Base-by-base conservation (phyloP, 495 filamentous ascomycete species). In the Aspergillus kassunensis region DNA sequence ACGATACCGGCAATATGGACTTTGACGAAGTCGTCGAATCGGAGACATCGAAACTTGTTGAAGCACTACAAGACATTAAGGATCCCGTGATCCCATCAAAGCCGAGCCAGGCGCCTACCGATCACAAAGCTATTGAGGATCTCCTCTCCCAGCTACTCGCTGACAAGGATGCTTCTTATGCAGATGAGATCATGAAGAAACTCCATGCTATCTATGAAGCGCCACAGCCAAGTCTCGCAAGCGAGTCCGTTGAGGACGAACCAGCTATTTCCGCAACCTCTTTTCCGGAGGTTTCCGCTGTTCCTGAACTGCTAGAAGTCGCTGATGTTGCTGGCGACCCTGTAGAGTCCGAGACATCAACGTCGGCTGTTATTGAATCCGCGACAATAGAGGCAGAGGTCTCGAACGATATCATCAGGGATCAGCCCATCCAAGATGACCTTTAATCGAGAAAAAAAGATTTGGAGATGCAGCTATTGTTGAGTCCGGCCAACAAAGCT, bases 101-200 rank as follows among this genome's bases (percentile, higher is more conserved):
- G 4, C 39, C 39, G 9, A 45, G 16, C 23, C 44, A 49, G 18
- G 23, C 47, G n/a, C 18, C 45, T 18, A 13, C 23, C 11, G 34
- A 45, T 4, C 33, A 87, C 54, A 77, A 80, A 8, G 84, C 78
- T n/a, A 72, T 95, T 2, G 80, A 84, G 59, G 80, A 74, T 18
- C 73, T 96, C 1, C 77, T 96, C 12, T 85, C 84, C 11, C 89
- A 96, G 58, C 71, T 96, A 3, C 70, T 96, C 21, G 62, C 71
- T 39, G 91, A 87, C 20, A 87, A 84, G 66, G 88, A 96, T 63
- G 86, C 89, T 5, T 79, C 83, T 12, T 96, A 89, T 59, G 89
- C 87, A 0, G 89, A 96, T 56, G 88, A 85, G 50, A 85, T 91
- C 0, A 79, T 90, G 71, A 82, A 72, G 48, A 79, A 85, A 18